Conservation (phyloP, 2,329 filamentous ascomycete species). For the Polychaeton citri region DNA sequence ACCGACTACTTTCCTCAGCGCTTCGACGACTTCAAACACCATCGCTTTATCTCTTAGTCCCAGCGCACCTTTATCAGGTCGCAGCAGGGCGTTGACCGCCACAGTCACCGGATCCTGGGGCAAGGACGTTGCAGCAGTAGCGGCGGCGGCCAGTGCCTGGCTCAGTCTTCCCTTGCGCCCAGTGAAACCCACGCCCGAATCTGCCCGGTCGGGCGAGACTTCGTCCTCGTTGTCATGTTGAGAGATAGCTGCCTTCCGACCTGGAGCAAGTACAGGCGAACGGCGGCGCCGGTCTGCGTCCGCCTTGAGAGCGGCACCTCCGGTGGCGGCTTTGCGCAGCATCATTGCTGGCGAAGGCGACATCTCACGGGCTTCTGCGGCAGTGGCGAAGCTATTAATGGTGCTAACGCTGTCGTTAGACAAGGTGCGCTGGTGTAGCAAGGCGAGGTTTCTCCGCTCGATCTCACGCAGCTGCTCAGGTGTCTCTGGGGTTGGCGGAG, state of each 20-base stretch:
- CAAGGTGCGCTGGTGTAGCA: slow-evolving; percentile 33
- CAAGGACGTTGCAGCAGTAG: slow-evolving; percentile 14
- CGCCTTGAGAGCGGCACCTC: background rate
- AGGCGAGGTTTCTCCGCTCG: slow-evolving; percentile 11
- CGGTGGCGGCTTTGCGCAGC: background rate
- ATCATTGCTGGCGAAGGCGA: slow-evolving; percentile 1
- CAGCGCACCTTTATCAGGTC: slow-evolving; percentile 24
- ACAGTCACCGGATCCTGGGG: slow-evolving; percentile 23
- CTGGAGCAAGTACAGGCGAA: background rate
- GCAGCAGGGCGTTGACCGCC: slow-evolving; percentile 26
- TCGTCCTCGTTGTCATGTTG: slow-evolving; percentile 1
- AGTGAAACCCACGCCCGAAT: slow-evolving; percentile 17
- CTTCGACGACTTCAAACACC: slow-evolving; percentile 36
- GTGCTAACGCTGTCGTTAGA: slow-evolving; percentile 50
- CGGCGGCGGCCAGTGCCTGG: slow-evolving; percentile 9
- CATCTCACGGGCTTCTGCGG: slow-evolving; percentile 34
- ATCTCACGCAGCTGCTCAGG: slow-evolving; percentile 21
- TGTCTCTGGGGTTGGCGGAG: slow-evolving; percentile 18
- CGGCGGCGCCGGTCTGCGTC: background rate
- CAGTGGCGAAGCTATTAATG: slow-evolving; percentile 49
- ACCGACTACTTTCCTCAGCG: slow-evolving; percentile 29
- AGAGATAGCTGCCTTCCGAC: background rate
- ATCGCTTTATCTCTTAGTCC: slow-evolving; percentile 44
- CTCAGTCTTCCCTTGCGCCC: slow-evolving; percentile 24
- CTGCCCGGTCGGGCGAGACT: slow-evolving; percentile 15